Evolutionary conservation across 176 grass and related monocot genomes (phyloP), one percentile per base, ranked within the genome.

Genomic region (Phoenix roebelenii): DNA sequence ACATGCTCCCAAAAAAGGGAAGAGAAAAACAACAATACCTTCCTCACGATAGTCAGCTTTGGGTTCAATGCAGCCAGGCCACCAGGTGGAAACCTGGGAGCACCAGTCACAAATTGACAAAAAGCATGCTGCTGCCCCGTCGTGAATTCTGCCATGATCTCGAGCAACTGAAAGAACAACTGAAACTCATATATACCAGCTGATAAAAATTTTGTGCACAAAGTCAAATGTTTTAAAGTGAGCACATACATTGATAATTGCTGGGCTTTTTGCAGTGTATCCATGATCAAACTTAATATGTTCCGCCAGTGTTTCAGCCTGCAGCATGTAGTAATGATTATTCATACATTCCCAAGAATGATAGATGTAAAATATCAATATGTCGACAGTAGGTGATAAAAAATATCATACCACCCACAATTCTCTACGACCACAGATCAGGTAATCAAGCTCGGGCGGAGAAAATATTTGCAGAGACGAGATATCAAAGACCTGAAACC

Each of bases 231-330:
- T 44, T 14, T 44, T 44, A 44, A 44, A 44, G 14, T 3, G 7
- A 44, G 35, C n/a, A 75, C 85, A 81, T 75, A 95, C 90, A 81
- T 84, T 78, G 29, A 84, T 54, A 68, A 95, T 83, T 44, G 74
- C 68, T n/a, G 77, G 90, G 71, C 90, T 95, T 57, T 83, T 95
- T 12, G 83, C 69, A 63, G 90, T 95, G 69, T 89, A 95, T 51
- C 90, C 90, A 89, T 95, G 90, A 77, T 95, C 90, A 20, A 95
- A 95, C 68, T 95, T 95, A 24, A 95, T 95, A 76, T 95, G 61
- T n/a, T 95, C 90, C 5, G 78, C 82, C 7, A 95, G 76, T 49
- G 79, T 78, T 3, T 89, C 90, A 7, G 82, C 24, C 90, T 95
- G 76, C 63, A 66, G 54, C 16, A 66, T 55, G 23, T 65, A 39